Evolutionary conservation across 768 basidiomycete genomes (phyloP), one percentile per base, ranked within the genome.

Genomic region (Candolleomyces eurysporus): DNA sequence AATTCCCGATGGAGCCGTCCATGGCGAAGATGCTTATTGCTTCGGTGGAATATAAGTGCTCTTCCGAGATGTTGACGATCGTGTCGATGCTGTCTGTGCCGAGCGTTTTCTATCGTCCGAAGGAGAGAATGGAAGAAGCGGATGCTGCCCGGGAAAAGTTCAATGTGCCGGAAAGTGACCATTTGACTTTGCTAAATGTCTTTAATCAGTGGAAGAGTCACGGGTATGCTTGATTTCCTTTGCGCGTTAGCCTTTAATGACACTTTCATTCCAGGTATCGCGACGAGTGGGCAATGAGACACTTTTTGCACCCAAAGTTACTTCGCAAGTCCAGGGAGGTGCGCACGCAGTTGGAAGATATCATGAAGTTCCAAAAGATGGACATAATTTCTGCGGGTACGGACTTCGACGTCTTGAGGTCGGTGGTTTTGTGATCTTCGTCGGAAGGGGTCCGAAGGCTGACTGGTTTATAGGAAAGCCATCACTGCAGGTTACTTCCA

Each of bases 341-440:
- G 42, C 87, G 97, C 32, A 85, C 84, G 3, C 97, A 99, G 77
- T 83, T 99, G 16, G 96, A 98, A 71, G 97, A 99, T 69, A 98
- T 99, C 73, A 98, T 98, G 95, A 96, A 97, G 70, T 91, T 92
- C 74, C 96, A 98, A 76, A 98, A 98, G 79, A 93, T 98, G 91
- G 92, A 91, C 52, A 74, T 94, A 21, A 84, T 93, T 66, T 94
- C 94, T 5, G 89, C 87, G 43, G 96, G 96, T 7, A 98, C 96
- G 0, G 95, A 98, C 71, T 98, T 94, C 75, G 97, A 99, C 69
- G 75, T 96, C 22, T 81, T 98, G 64, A 76, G 82, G 82, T 93
- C 32, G 64, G 48, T 48, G 14, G 48, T 8, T n/a, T 31, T 10
- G 36, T 58, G 49, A 22, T 36, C 59, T 48, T 45, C 46, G 19